These are phyloP conservation scores for Rhizopus arrhizus DNA, from an alignment of 371 early-diverging fungal species.

Conservation along the genomic window DNA sequence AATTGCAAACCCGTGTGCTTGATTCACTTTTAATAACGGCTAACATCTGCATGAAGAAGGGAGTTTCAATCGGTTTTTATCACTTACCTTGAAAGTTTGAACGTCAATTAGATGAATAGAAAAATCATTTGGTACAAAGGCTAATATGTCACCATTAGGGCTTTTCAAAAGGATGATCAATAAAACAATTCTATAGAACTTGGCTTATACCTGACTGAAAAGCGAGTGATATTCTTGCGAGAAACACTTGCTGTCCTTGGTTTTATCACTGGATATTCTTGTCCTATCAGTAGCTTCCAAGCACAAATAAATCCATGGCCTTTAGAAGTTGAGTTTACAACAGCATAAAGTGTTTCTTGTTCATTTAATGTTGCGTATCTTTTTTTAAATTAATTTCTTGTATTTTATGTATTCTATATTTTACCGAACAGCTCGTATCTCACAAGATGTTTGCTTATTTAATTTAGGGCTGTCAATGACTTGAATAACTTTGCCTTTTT, in stretches of 20 bases:
- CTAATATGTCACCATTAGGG: conserved; percentile 56
- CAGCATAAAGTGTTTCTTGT: conserved; percentile 37
- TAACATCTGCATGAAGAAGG: conserved; percentile 17
- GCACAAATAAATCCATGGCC: conserved; percentile 38
- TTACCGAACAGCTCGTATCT: conserved; percentile 54
- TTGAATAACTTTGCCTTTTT: conserved; percentile 52
- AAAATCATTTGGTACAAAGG: conserved; percentile 62
- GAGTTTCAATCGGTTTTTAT: conserved; percentile 11
- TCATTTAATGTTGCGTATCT: background rate
- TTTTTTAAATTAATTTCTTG: conserved; percentile 32
- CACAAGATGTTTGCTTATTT: conserved; percentile 50
- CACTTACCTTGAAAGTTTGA: conserved; percentile 51
- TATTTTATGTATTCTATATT: background rate
- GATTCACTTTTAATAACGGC: conserved; percentile 6
- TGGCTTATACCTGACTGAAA: conserved; percentile 33
- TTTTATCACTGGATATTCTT: conserved; percentile 28
- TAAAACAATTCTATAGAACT: background rate
- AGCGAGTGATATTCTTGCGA: conserved; percentile 40
- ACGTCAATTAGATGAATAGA: conserved; percentile 61
- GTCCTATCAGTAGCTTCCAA: conserved; percentile 30
- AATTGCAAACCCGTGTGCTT: conserved; percentile 57
- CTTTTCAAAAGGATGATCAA: conserved; percentile 30
- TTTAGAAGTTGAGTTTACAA: conserved; percentile 38
- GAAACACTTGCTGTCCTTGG: conserved; percentile 36
- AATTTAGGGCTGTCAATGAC: conserved; percentile 64